Conservation (phyloP, 2,329 filamentous ascomycete species). For the Neurospora sp. region DNA sequence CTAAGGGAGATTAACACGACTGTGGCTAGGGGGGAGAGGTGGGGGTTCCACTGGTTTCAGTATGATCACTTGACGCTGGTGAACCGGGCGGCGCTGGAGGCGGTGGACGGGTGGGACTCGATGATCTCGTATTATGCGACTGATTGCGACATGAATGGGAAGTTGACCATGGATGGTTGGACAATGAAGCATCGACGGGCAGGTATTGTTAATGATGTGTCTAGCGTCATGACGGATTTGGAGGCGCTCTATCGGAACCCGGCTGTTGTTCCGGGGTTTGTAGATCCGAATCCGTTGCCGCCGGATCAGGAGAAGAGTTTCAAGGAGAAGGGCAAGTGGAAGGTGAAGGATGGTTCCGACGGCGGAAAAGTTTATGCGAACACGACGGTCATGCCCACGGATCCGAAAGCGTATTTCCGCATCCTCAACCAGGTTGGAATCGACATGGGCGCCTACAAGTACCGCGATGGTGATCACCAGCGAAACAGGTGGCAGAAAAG, state of each 20-base stretch:
- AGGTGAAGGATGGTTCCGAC: neutral
- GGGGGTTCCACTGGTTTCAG: conserved; percentile 28
- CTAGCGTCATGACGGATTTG: conserved; percentile 28
- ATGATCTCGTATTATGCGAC: conserved; percentile 40
- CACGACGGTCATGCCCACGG: conserved; percentile 1
- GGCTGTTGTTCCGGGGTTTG: conserved; percentile 11
- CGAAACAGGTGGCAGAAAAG: conserved; percentile 40
- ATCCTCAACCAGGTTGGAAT: conserved; percentile 16
- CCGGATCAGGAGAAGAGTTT: conserved; percentile 1
- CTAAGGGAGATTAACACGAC: conserved; percentile 21
- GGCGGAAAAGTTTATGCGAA: neutral
- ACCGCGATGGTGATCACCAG: conserved; percentile 18
- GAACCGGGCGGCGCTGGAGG: conserved; percentile 33
- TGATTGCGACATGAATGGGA: conserved; percentile 37
- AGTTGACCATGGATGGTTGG: conserved; percentile 28
- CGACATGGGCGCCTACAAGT: conserved; percentile 29
- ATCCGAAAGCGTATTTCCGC: conserved; percentile 21
- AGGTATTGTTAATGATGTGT: conserved; percentile 30
- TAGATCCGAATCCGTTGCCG: conserved; percentile 6
- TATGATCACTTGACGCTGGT: conserved; percentile 39
- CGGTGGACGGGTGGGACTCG: conserved; percentile 39
- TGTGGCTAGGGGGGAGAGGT: conserved; percentile 32
- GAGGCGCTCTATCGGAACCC: conserved; percentile 27
- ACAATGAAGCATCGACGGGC: conserved; percentile 23
- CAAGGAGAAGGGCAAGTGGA: neutral